Percentiles rank a stretch among this genome's conserved stretches.
phyloP scores from a whole-genome alignment of 2,329 filamentous ascomycete species.

The Aspergillus viridinutans region DNA sequence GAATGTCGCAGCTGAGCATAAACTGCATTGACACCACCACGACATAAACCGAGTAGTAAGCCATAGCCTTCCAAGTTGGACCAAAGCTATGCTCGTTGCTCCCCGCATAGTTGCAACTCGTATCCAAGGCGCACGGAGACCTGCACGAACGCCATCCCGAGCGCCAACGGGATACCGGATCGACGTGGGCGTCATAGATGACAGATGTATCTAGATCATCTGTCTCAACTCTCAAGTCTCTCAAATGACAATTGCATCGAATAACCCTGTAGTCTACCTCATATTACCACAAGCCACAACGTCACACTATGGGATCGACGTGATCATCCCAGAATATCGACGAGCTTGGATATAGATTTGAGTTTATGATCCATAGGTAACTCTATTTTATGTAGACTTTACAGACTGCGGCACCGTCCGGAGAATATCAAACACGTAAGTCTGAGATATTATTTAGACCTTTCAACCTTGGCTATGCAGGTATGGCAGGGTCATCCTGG shows the following conservation, averaged over 20 bases:
- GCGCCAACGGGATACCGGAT: not conserved
- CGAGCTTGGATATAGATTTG: no score
- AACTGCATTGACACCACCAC: not conserved
- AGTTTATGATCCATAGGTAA: no score
- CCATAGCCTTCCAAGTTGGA: no score
- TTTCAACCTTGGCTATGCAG: not conserved
- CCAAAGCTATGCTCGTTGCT: no score
- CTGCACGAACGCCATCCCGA: not conserved
- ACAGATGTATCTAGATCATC: not conserved
- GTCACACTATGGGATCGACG: not conserved
- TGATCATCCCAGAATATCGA: no score
- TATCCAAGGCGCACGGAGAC: not conserved
- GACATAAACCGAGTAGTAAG: not conserved
- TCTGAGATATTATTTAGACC: not conserved
- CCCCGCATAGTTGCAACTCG: not conserved
- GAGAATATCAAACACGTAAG: not conserved
- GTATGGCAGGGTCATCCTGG: not conserved
- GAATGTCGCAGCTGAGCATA: not conserved
- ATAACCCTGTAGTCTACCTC: not conserved
- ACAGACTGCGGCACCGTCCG: not conserved
- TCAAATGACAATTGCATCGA: no score
- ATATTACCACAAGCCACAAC: no score
- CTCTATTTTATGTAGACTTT: not conserved
- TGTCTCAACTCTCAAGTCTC: no score
- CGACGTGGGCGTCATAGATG: not conserved